phyloP scores from a whole-genome alignment of 139 green algal species.

The Chlamydomonas sphaeroides region DNA sequence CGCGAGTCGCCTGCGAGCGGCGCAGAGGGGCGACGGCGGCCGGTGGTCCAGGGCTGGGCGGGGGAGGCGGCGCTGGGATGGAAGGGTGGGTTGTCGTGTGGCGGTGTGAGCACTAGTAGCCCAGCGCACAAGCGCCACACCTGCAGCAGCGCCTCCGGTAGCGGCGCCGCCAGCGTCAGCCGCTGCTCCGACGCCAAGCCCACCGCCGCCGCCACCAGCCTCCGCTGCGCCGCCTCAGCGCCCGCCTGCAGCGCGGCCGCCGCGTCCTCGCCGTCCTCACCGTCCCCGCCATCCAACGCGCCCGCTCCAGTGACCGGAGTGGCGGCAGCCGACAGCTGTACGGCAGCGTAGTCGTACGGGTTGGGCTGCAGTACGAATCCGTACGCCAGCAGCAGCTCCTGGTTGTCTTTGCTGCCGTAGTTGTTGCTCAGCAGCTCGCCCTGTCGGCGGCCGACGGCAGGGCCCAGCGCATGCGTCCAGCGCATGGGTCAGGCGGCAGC shows the following conservation, averaged over 20 bases:
- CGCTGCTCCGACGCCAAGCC: conserved; percentile 15
- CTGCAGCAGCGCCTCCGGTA: conserved; percentile 45
- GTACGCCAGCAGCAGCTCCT: conserved; percentile 71
- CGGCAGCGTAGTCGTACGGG: conserved; percentile 55
- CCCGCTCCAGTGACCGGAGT: not conserved
- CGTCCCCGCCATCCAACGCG: not conserved
- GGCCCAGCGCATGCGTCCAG: too few species aligned
- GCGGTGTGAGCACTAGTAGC: too few species aligned
- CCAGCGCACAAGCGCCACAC: conserved; percentile 1
- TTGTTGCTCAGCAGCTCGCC: conserved; percentile 56
- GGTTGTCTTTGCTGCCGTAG: conserved; percentile 67
- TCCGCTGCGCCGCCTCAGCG: conserved; percentile 44
- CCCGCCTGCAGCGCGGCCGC: conserved; percentile 8
- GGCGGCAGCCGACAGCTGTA: conserved; percentile 6
- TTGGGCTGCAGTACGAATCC: conserved; percentile 61
- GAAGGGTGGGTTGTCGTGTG: too few species aligned
- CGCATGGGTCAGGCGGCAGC: too few species aligned
- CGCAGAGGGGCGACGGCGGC: too few species aligned
- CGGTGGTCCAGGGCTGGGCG: conserved; percentile 13
- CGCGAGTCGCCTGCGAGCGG: not conserved
- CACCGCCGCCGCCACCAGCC: conserved; percentile 21
- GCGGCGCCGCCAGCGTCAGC: conserved; percentile 37
- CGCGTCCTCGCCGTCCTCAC: not conserved
- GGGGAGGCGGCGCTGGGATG: too few species aligned
- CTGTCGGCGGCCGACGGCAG: too few species aligned